phyloP scores from a whole-genome alignment of 306 rosid species.

The Rosa chinensis region DNA sequence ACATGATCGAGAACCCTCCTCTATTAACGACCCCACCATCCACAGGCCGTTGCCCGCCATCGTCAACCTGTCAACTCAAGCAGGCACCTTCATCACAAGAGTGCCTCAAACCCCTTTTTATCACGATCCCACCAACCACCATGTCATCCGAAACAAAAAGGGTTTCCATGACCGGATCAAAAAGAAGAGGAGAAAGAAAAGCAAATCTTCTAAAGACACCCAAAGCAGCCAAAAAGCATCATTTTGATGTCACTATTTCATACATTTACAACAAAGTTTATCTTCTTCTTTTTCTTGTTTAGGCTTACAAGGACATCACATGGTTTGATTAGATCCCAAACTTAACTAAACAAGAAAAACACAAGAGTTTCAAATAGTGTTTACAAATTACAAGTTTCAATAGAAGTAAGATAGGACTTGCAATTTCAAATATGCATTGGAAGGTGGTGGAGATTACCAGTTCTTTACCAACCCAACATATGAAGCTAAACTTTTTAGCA shows the following conservation, averaged over 20 bases:
- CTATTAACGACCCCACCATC: constrained; percentile 18
- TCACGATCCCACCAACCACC: constrained; percentile 30
- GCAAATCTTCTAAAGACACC: constrained; percentile 41
- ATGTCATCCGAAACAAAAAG: not conserved
- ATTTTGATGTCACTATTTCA: constrained; percentile 31
- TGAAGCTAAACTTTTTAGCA: not conserved
- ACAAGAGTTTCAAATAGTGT: not conserved
- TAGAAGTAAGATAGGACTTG: fast-evolving
- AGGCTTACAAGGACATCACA: not conserved
- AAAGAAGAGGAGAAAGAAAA: constrained; percentile 25
- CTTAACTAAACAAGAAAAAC: not conserved
- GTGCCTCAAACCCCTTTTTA: constrained; percentile 24
- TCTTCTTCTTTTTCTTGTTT: not conserved
- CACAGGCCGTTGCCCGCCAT: not conserved
- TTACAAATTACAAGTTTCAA: not conserved
- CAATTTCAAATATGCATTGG: not conserved
- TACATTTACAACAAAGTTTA: constrained; percentile 17
- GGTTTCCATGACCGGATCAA: constrained; percentile 24
- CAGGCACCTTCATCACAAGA: constrained; percentile 18
- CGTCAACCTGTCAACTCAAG: constrained; percentile 11
- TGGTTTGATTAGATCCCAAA: constrained; percentile 22
- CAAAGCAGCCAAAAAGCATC: constrained; percentile 53
- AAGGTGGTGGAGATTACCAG: not conserved
- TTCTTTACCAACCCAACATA: not conserved
- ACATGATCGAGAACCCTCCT: not conserved